Conservation (phyloP, 2,329 filamentous ascomycete genomes). For the Helotiales sp. region DNA sequence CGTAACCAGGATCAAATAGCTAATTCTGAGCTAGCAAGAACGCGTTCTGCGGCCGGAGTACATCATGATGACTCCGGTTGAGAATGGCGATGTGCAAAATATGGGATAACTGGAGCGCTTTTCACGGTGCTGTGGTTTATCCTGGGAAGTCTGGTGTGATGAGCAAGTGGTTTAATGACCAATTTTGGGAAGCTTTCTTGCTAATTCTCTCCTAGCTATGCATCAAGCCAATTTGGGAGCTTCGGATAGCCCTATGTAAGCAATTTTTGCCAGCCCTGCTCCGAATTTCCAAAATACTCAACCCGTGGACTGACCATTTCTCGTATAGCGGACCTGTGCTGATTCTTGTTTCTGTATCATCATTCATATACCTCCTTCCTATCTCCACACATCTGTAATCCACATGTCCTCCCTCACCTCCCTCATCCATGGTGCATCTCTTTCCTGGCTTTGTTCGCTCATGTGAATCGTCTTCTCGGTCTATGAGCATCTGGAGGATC, state of each 20-base stretch:
- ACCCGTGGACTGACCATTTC: neutral
- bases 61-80: constrained; percentile 46
- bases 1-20: constrained; percentile 45
- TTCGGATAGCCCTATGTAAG: constrained; percentile 26
- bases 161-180: constrained; percentile 31
- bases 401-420: no score
- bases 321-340: constrained; percentile 2
- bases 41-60: constrained; percentile 50
- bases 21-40: constrained; percentile 47
- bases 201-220: constrained; percentile 39
- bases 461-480: neutral
- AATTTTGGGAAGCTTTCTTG: neutral
- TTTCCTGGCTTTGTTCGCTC: neutral
- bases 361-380: neutral
- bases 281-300: neutral
- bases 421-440: neutral
- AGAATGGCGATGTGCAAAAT: constrained; percentile 52
- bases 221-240: constrained; percentile 53
- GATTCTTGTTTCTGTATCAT: constrained; percentile 40
- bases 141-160: constrained; percentile 47
- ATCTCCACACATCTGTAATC: neutral
- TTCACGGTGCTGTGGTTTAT: constrained; percentile 53
- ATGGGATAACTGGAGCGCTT: constrained; percentile 51
- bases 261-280: neutral
- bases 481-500: neutral